A percentile compares a stretch with the other conserved stretches of the same genome.
These are phyloP conservation scores for Xylariaceae sp. DNA, from an alignment of 2,329 filamentous ascomycete genomes.

Conservation along the genomic window DNA sequence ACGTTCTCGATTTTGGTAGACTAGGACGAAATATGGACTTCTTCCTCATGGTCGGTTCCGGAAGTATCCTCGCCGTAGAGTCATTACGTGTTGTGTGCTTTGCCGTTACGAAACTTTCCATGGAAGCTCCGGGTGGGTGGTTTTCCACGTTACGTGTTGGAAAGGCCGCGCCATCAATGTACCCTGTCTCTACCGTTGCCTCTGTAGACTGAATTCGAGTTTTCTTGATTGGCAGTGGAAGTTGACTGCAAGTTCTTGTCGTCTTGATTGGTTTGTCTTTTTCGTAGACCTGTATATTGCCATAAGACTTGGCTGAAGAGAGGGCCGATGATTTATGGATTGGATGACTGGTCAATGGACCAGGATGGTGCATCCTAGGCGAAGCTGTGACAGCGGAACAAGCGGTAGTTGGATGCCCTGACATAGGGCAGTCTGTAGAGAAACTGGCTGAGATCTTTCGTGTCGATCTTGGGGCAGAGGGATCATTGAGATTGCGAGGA, in stretches of 20 bases:
- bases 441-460: constrained; percentile 27
- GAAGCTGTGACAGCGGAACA: constrained; percentile 23
- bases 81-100: background rate
- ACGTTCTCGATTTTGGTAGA: constrained; percentile 43
- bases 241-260: constrained; percentile 21
- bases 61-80: background rate
- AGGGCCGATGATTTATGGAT: background rate
- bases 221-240: constrained; percentile 15
- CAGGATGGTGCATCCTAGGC: constrained; percentile 12
- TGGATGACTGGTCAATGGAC: constrained; percentile 17
- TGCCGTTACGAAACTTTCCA: background rate
- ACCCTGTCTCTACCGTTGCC: constrained; percentile 15
- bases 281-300: constrained; percentile 1
- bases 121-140: constrained; percentile 19
- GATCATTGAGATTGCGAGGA: constrained; percentile 3
- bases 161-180: constrained; percentile 11
- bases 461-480: constrained; percentile 16
- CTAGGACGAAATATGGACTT: constrained; percentile 16
- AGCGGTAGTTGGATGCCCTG: constrained; percentile 23
- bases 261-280: constrained; percentile 7
- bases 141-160: constrained; percentile 25
- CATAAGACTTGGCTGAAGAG: constrained; percentile 9
- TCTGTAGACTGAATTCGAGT: constrained; percentile 11
- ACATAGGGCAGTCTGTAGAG: constrained; percentile 17
- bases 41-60: background rate